Base-by-base conservation (phyloP, 306 rosid species). In the Pyrus communis region DNA sequence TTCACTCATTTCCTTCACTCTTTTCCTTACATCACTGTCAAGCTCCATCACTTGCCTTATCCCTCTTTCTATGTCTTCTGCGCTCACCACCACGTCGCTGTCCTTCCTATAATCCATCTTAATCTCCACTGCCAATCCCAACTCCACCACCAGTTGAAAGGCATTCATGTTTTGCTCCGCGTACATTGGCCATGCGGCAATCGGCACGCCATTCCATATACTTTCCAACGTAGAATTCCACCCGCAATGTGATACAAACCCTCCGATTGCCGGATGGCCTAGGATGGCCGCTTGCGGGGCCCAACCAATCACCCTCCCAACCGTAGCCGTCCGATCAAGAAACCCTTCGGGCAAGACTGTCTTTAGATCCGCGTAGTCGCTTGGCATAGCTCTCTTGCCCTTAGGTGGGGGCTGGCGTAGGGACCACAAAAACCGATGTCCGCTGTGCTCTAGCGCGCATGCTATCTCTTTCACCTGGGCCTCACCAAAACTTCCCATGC, bases 141-240 rank as follows among this genome's bases (percentile, higher is more conserved):
- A 19, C 4, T 82, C 82, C 61, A 21, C 57, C 46, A 69, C 80
- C 30, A 82, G 12, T 25, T 68, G 49, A 23, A 82, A 82, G 0
- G 82, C 77, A 31, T 78, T 82, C 2, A 42, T 0, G 5, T 69
- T 74, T 63, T 82, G 82, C 70, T 82, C 82, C 0, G 82, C 80
- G 2, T 51, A 82, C 15, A 78, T 0, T 3, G 85, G 85, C 80
- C 85, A 82, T 15, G 82, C 27, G 15, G 76, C 76, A 51, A 78
- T 54, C 5, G 79, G 82, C 77, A 82, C 80, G 0, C 86, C 75
- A 15, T 15, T 4, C 82, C 85, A 82, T 0, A 82, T 1, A 11
- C 86, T 78, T 38, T 82, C 80, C 31, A 78, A 5, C 6, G 33
- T 46, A 3, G 83, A 82, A 28, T 78, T 82, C 86, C 80, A 83